Evolutionary conservation across 805 yeast species (phyloP).

Genomic region (Ogataea glucozyma): DNA sequence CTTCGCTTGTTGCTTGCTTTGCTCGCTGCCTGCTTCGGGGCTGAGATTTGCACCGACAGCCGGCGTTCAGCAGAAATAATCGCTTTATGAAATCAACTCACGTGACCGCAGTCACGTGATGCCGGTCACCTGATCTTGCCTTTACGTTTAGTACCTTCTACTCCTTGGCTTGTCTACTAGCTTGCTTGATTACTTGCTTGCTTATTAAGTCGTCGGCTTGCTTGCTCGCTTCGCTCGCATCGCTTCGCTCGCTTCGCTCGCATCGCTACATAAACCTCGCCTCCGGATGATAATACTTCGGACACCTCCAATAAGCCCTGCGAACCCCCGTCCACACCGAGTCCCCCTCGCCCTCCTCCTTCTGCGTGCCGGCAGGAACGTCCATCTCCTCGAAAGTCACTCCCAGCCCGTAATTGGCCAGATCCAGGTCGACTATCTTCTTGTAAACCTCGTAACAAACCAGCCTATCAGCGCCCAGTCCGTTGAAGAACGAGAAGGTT

Average conservation of each 20-base stretch:
- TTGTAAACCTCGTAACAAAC: slow-evolving; percentile 82
- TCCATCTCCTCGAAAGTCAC: slow-evolving; percentile 54
- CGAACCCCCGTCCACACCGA: slow-evolving; percentile 64
- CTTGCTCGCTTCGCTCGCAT: neutral
- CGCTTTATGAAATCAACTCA: no score
- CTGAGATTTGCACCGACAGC: no score
- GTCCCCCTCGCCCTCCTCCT: slow-evolving; percentile 37
- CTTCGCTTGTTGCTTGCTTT: neutral
- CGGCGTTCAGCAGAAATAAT: no score
- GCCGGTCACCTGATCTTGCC: no score
- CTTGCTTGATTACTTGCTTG: no score
- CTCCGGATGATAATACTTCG: slow-evolving; percentile 67
- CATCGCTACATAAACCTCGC: slow-evolving; percentile 9
- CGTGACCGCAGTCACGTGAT: no score
- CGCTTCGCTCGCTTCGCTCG: no score
- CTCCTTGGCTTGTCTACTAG: no score
- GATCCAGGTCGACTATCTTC: slow-evolving; percentile 76
- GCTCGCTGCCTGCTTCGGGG: no score
- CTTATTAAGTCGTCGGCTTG: no score
- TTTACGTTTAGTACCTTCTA: no score
- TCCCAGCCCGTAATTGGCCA: slow-evolving; percentile 73
- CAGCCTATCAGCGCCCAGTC: slow-evolving; percentile 78
- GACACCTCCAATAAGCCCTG: slow-evolving; percentile 69
- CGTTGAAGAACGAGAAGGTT: slow-evolving; percentile 87
- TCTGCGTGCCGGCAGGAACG: slow-evolving; percentile 45